A percentile compares a stretch with the other conserved stretches of the same genome.
Evolutionary conservation across 768 basidiomycete species (phyloP).

Genomic region (Paxillus involutus): DNA sequence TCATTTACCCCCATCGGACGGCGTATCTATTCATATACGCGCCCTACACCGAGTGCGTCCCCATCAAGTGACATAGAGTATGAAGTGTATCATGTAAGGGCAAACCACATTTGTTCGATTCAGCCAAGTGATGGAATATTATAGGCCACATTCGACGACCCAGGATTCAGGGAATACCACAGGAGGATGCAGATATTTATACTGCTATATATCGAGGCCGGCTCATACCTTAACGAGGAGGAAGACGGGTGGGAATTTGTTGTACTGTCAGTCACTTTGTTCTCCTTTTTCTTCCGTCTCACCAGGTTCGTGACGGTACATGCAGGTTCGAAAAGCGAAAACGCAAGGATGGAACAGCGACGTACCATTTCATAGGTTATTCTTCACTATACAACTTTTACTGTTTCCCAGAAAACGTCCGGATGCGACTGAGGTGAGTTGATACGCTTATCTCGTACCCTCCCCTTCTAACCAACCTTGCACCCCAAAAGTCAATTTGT

Average conservation of each 20-base stretch:
- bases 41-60: constrained; percentile 44
- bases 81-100: constrained; percentile 88
- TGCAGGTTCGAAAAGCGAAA: constrained; percentile 83
- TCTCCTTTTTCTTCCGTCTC: background rate
- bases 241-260: constrained; percentile 95
- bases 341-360: constrained; percentile 50
- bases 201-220: constrained; percentile 91
- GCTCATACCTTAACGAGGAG: constrained; percentile 91
- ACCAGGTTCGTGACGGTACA: background rate
- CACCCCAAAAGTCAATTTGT: constrained; percentile 77
- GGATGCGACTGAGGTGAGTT: constrained; percentile 79
- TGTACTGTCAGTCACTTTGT: constrained; percentile 60
- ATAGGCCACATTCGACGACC: constrained; percentile 80
- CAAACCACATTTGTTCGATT: background rate
- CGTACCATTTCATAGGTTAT: constrained; percentile 94
- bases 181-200: constrained; percentile 93
- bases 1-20: constrained; percentile 77
- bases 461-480: background rate
- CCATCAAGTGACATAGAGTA: constrained; percentile 65
- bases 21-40: constrained; percentile 74
- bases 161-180: constrained; percentile 91
- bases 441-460: background rate
- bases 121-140: constrained; percentile 3
- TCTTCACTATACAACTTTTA: constrained; percentile 95
- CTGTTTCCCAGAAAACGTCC: constrained; percentile 88